Evolutionary conservation across 768 basidiomycete genomes (phyloP).

Genomic region (Suillus discolor): DNA sequence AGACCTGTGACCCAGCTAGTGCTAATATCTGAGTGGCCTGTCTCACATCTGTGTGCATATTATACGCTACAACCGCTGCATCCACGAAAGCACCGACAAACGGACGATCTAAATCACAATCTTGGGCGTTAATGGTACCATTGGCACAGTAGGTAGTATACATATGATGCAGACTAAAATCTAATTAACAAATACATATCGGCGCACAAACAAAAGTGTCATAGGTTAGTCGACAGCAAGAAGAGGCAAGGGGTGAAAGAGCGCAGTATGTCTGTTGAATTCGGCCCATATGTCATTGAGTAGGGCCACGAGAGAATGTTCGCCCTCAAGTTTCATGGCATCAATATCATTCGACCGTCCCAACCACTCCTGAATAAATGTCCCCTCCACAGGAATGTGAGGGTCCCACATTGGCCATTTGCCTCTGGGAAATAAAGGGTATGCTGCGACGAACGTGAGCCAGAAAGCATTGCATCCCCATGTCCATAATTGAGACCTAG

Average conservation of each 20-base stretch:
- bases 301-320: neutral
- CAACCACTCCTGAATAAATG: slow-evolving; percentile 12
- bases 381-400: slow-evolving; percentile 8
- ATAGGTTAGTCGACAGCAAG: neutral
- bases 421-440: too few species aligned
- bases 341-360: neutral
- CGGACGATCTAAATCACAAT: neutral
- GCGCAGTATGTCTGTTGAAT: slow-evolving; percentile 1
- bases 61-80: neutral
- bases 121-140: neutral
- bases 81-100: neutral
- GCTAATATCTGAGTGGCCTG: neutral
- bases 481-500: too few species aligned
- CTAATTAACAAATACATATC: neutral
- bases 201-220: neutral
- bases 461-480: too few species aligned
- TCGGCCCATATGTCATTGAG: neutral
- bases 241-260: neutral
- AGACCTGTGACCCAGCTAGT: too few species aligned
- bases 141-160: neutral
- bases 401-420: slow-evolving; percentile 12
- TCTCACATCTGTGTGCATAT: neutral
- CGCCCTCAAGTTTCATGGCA: neutral
- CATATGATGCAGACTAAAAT: neutral
- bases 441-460: too few species aligned